These are phyloP conservation scores for Kernera saxatilis DNA, from an alignment of 345 rosid genomes.

Conservation along the genomic window DNA sequence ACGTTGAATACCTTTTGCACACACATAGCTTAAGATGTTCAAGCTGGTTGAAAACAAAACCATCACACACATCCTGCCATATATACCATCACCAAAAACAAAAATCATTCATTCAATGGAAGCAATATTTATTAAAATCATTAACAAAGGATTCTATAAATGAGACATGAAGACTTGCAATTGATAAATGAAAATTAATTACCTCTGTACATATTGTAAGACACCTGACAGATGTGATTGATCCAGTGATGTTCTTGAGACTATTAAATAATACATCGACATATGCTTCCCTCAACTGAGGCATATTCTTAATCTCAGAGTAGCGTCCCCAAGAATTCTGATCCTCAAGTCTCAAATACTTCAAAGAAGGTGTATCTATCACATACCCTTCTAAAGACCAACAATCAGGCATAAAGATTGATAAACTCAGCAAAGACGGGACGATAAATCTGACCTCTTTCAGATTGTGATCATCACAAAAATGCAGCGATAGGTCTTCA, in stretches of 20 bases:
- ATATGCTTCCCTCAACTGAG: not conserved
- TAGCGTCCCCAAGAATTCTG: not conserved
- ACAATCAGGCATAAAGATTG: not conserved
- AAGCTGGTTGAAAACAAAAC: not conserved
- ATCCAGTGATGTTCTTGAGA: not conserved
- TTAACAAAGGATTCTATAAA: no score
- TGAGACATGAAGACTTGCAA: not conserved
- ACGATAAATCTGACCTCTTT: no score
- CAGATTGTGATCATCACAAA: not conserved
- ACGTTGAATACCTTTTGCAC: not conserved
- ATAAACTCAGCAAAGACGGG: not conserved
- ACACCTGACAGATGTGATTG: not conserved
- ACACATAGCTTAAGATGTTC: not conserved
- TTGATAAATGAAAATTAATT: not conserved
- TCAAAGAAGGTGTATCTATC: not conserved
- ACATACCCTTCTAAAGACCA: not conserved
- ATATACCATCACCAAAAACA: no score
- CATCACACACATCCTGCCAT: not conserved
- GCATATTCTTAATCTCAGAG: not conserved
- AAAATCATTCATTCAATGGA: no score
- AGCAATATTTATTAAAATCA: not conserved
- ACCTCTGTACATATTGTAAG: not conserved
- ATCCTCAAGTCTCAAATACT: not conserved
- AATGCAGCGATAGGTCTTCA: not conserved
- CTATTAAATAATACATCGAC: accelerated